Evolutionary conservation across 208 protist genomes (phyloP).

Genomic region (Vickermania spadyakhi): DNA sequence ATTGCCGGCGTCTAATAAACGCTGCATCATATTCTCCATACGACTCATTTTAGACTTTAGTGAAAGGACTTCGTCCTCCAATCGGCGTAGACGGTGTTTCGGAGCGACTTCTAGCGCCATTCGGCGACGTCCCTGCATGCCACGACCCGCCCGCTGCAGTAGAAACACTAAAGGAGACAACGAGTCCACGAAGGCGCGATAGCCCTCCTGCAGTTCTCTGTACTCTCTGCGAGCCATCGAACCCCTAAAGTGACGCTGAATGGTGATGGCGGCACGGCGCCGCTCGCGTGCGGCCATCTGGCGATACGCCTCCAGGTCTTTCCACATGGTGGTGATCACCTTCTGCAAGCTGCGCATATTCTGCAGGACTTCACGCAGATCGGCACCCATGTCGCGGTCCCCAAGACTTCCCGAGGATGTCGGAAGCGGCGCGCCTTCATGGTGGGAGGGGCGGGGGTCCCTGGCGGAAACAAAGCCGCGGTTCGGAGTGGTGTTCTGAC

Average conservation of each 20-base stretch:
- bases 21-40: too few species aligned
- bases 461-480: background rate
- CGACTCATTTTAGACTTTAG: too few species aligned
- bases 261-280: constrained; percentile 45
- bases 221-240: constrained; percentile 41
- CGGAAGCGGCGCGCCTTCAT: background rate
- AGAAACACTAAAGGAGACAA: constrained; percentile 20
- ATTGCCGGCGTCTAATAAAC: too few species aligned
- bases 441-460: background rate
- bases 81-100: constrained; percentile 5
- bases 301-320: constrained; percentile 51
- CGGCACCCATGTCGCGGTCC: constrained; percentile 2
- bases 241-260: constrained; percentile 74
- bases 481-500: background rate
- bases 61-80: constrained; percentile 21
- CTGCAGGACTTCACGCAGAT: constrained; percentile 35
- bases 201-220: constrained; percentile 22
- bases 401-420: constrained; percentile 1
- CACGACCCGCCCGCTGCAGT: constrained; percentile 36
- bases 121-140: constrained; percentile 12
- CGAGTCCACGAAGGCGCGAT: constrained; percentile 35
- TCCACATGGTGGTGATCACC: constrained; percentile 53
- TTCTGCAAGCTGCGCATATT: constrained; percentile 42
- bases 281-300: constrained; percentile 31
- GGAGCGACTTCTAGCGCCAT: constrained; percentile 10